Percentiles rank a stretch among this genome's conserved stretches.
Evolutionary conservation across 2,329 filamentous ascomycete species (phyloP).

Genomic region (Apiospora koreana): DNA sequence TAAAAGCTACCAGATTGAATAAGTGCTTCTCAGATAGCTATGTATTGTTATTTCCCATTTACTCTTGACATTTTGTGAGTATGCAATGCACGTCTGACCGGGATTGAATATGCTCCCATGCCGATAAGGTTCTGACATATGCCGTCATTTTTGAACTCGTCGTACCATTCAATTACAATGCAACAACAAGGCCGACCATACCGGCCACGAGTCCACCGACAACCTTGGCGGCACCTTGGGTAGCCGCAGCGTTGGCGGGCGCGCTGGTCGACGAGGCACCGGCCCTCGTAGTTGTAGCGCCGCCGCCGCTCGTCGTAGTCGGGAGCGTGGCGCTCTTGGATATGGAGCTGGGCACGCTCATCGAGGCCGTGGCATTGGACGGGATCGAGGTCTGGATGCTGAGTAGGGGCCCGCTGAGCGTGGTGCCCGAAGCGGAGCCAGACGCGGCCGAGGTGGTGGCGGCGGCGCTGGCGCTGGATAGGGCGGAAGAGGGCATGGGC

Average conservation of each 20-base stretch:
- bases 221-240: not conserved
- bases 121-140: not conserved
- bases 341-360: not conserved
- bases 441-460: not conserved
- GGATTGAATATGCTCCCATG: not conserved
- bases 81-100: not conserved
- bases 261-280: not conserved
- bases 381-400: slow-evolving; percentile 6
- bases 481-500: not conserved
- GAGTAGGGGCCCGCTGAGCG: not conserved
- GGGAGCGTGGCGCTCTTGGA: not conserved
- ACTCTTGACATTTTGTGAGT: not conserved
- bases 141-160: not conserved
- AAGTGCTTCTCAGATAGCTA: not conserved
- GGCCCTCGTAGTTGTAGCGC: not conserved
- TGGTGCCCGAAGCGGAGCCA: not conserved
- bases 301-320: not conserved
- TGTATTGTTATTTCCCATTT: not conserved
- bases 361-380: not conserved
- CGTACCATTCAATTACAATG: not conserved
- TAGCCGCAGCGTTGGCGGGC: not conserved
- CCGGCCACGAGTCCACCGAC: not conserved
- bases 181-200: not conserved
- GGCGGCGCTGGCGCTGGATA: not conserved
- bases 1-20: not conserved